Evolutionary conservation across 2,329 filamentous ascomycete genomes (phyloP), one percentile per base, ranked within the genome.

Genomic region (Orbilia ellipsospora): DNA sequence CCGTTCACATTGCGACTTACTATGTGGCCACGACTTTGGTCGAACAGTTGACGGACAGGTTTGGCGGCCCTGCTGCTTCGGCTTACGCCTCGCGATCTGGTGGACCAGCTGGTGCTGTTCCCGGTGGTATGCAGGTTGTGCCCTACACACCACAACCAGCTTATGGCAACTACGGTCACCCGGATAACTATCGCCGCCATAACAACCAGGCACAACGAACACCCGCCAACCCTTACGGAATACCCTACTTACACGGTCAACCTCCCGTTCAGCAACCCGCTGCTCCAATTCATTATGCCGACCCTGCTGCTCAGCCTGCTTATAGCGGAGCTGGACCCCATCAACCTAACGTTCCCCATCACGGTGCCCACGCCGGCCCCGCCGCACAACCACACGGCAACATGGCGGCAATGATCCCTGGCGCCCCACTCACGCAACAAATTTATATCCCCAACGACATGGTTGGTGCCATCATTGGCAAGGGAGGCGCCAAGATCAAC

Each of bases 401-500:
- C 31, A 90, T 93, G 84, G 88, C 90, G 77, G 88, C 88, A 16
- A 88, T 89, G 83, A 87, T 94, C 80, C 90, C 91, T 48, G 92
- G 92, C 61, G 90, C 92, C 78, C 93, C 94, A 60, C 86, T 98
- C 81, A 99, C 95, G 2, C 95, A 99, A 83, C 95, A 99, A 83
- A 99, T 99, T 79, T 99, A 92, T 84, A 99, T 99, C 80, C 95
- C 95, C 72, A 99, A 99, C 82, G 95, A 99, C 81, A 98, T 99
- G 95, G 95, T 99, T 64, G 95, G 95, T 77, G 95, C 95, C 67
- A 99, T 99, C 80, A 99, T 99, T 80, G 95, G 95, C 81, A 99
- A 99, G 85, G 95, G 95, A 77, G 95, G 95, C 78, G 92, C 93
- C 67, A 99, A 99, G 88, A 99, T 99, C 87, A 99, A 99, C 82